Evolutionary conservation across 345 rosid species (phyloP).

Genomic region (Gossypium ekmanianum): DNA sequence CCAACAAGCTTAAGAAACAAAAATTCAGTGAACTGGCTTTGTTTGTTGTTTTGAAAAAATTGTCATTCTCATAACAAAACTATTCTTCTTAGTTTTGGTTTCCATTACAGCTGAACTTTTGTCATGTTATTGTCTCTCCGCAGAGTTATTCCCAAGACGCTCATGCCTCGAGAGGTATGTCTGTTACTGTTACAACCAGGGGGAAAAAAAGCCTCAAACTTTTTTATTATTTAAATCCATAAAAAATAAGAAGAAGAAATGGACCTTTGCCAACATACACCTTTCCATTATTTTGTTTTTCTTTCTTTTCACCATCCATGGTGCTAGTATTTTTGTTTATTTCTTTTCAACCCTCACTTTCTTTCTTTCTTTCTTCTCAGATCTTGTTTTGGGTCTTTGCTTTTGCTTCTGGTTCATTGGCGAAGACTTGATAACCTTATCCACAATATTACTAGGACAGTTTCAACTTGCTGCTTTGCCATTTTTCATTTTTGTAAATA

Average conservation of each 20-base stretch:
- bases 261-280: conserved; percentile 10
- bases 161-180: conserved; percentile 99
- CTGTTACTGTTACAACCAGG: conserved; percentile 37
- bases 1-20: conserved; percentile 22
- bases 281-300: neutral
- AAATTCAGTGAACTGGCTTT: conserved; percentile 27
- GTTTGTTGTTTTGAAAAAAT: neutral
- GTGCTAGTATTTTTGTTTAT: conserved; percentile 24
- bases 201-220: conserved; percentile 34
- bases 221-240: conserved; percentile 27
- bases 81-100: conserved; percentile 19
- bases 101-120: conserved; percentile 33
- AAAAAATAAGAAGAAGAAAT: conserved; percentile 8
- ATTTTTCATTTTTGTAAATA: conserved; percentile 11
- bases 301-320: conserved; percentile 3
- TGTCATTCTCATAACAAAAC: conserved; percentile 20
- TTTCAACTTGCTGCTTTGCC: conserved; percentile 10
- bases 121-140: conserved; percentile 71
- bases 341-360: conserved; percentile 23
- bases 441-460: conserved; percentile 13
- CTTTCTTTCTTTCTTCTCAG: conserved; percentile 20
- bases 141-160: conserved; percentile 99
- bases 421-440: conserved; percentile 23
- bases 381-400: conserved; percentile 25
- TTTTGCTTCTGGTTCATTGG: conserved; percentile 9